Evolutionary conservation across 352 stramenopile species (phyloP).

Genomic region (Elongisporangium prolatum): DNA sequence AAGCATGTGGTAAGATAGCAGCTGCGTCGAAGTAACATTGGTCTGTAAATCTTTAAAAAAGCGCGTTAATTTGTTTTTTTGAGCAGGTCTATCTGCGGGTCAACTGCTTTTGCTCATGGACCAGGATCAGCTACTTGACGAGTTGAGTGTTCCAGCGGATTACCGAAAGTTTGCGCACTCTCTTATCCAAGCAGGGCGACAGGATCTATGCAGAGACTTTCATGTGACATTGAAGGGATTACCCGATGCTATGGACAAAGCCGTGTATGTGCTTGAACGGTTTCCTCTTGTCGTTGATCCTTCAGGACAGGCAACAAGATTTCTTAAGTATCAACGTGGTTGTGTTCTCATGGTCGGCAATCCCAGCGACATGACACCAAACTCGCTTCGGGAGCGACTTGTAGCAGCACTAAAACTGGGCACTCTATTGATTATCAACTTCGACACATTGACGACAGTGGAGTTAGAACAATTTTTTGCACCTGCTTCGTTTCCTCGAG

Average conservation of each 20-base stretch:
- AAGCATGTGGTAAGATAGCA: neutral
- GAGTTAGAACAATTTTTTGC: conserved; percentile 82
- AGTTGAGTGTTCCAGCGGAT: neutral
- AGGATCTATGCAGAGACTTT: conserved; percentile 5
- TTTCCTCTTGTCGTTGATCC: conserved; percentile 87
- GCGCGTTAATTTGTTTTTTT: neutral
- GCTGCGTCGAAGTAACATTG: neutral
- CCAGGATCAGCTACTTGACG: neutral
- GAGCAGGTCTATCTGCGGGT: neutral
- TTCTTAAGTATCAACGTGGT: conserved; percentile 89
- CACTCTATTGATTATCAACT: conserved; percentile 72
- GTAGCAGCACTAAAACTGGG: conserved; percentile 72
- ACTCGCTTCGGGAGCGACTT: conserved; percentile 66
- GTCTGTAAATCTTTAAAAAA: neutral
- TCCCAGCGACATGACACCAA: conserved; percentile 52
- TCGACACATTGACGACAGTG: conserved; percentile 53
- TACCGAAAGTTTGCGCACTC: neutral
- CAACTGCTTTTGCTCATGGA: neutral
- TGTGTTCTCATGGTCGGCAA: conserved; percentile 79
- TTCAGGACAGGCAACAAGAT: conserved; percentile 69
- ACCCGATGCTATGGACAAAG: conserved; percentile 79
- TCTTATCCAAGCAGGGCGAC: neutral
- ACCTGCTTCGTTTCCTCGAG: conserved; percentile 51
- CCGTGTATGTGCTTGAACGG: conserved; percentile 82
- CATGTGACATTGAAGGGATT: conserved; percentile 74